These are phyloP conservation scores for Fusarium sp. DNA, from an alignment of 2,329 filamentous ascomycete species.

Conservation along the genomic window DNA sequence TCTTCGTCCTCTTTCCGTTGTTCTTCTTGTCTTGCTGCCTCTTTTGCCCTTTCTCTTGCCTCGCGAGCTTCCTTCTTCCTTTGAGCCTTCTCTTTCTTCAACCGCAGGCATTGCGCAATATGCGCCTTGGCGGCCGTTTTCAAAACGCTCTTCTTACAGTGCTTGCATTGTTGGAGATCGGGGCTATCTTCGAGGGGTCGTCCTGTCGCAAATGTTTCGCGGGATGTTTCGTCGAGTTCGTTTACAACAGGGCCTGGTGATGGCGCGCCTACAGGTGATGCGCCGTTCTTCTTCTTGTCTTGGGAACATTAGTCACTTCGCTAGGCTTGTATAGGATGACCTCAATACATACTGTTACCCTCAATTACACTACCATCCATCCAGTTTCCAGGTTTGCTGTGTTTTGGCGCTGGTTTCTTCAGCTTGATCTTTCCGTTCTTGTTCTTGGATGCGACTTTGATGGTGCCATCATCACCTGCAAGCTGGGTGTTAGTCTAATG, in stretches of 20 bases:
- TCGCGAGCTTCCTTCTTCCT: conserved; percentile 81
- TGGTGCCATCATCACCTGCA: conserved; percentile 67
- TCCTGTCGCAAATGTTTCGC: conserved; percentile 84
- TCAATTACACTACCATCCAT: conserved; percentile 73
- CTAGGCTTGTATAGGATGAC: not conserved
- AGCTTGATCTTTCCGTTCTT: conserved; percentile 69
- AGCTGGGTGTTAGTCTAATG: conserved; percentile 31
- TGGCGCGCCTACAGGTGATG: conserved; percentile 56
- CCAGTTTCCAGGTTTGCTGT: conserved; percentile 77
- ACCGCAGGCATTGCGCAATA: conserved; percentile 83
- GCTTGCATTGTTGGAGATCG: conserved; percentile 88
- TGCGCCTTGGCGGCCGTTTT: conserved; percentile 81
- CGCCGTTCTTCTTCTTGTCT: conserved; percentile 65
- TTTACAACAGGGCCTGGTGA: conserved; percentile 70
- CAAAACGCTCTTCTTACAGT: conserved; percentile 90
- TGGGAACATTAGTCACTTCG: conserved; percentile 48
- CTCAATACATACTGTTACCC: conserved; percentile 64
- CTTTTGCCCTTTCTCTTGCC: conserved; percentile 73
- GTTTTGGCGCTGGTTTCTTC: conserved; percentile 71
- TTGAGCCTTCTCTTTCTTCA: conserved; percentile 85
- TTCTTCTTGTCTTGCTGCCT: conserved; percentile 69
- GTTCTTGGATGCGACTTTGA: conserved; percentile 72
- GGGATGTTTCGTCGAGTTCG: conserved; percentile 78
- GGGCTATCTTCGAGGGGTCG: conserved; percentile 83
- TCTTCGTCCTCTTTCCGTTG: conserved; percentile 63